phyloP scores from a whole-genome alignment of 2,329 filamentous ascomycete species.

The Hypomyces perniciosus region DNA sequence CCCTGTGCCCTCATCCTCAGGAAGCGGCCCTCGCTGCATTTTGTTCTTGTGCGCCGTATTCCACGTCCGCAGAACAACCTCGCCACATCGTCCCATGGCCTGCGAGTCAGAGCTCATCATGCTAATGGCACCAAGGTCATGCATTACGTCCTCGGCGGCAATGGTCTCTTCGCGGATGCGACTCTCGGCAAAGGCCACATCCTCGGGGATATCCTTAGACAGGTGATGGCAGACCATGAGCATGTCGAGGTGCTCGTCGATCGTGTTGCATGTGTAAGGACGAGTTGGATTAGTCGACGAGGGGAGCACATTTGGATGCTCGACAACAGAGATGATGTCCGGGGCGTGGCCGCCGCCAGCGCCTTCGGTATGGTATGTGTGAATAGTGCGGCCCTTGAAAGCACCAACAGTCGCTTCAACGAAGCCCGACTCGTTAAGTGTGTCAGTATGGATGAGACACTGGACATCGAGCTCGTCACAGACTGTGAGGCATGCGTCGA shows the following conservation, averaged over 20 bases:
- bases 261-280: conserved; percentile 83
- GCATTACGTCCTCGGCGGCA: conserved; percentile 90
- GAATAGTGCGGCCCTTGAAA: conserved; percentile 81
- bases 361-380: conserved; percentile 96
- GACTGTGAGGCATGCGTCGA: conserved; percentile 77
- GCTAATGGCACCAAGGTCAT: conserved; percentile 89
- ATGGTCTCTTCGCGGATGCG: conserved; percentile 95
- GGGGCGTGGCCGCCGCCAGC: conserved; percentile 92
- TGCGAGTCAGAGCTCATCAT: conserved; percentile 98
- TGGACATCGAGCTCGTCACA: conserved; percentile 92
- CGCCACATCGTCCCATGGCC: conserved; percentile 93
- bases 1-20: conserved; percentile 70
- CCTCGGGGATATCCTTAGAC: conserved; percentile 86
- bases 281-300: conserved; percentile 89
- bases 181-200: conserved; percentile 90
- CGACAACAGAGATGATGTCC: conserved; percentile 91
- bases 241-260: conserved; percentile 97
- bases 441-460: conserved; percentile 92
- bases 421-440: conserved; percentile 94
- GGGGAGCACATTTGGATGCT: conserved; percentile 81
- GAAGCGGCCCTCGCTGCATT: conserved; percentile 67
- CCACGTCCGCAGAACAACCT: conserved; percentile 90
- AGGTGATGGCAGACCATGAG: conserved; percentile 97
- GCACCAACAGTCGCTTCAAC: conserved; percentile 86
- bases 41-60: conserved; percentile 98